These are phyloP conservation scores for Rhodosporidiobolus sp. DNA, from an alignment of 768 basidiomycete species.

Conservation along the genomic window DNA sequence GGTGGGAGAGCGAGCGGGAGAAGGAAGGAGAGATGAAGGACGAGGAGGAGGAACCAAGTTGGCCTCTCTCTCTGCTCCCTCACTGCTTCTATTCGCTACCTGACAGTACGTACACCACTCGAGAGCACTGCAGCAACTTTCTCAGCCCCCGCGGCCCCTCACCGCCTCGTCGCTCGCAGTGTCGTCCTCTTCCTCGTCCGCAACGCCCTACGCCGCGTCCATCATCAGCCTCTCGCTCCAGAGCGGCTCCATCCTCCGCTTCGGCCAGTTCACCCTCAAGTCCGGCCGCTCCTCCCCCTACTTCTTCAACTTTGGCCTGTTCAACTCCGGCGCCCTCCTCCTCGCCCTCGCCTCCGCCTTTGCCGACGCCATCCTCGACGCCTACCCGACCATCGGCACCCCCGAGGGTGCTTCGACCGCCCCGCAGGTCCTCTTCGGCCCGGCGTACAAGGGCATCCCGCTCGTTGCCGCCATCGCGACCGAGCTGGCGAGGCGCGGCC, in stretches of 20 bases:
- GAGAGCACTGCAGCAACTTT: neutral
- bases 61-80: too few species aligned
- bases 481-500: conserved; percentile 62
- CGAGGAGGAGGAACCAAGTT: neutral
- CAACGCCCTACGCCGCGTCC: conserved; percentile 21
- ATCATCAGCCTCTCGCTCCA: conserved; percentile 47
- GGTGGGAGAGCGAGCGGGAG: neutral
- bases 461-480: conserved; percentile 82
- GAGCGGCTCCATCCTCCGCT: conserved; percentile 53
- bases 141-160: neutral
- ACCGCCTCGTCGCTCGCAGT: neutral
- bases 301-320: conserved; percentile 91
- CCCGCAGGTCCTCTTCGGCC: conserved; percentile 81
- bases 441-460: conserved; percentile 95
- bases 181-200: neutral
- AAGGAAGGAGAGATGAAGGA: neutral
- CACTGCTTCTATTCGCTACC: neutral
- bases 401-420: conserved; percentile 48
- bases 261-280: conserved; percentile 89
- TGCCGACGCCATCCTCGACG: conserved; percentile 68
- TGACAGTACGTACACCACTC: neutral
- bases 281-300: conserved; percentile 91
- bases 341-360: conserved; percentile 74
- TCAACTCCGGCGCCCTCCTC: conserved; percentile 79
- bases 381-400: conserved; percentile 45